Evolutionary conservation across 305 asterid genomes (phyloP).

Genomic region (Solanum hybrid): DNA sequence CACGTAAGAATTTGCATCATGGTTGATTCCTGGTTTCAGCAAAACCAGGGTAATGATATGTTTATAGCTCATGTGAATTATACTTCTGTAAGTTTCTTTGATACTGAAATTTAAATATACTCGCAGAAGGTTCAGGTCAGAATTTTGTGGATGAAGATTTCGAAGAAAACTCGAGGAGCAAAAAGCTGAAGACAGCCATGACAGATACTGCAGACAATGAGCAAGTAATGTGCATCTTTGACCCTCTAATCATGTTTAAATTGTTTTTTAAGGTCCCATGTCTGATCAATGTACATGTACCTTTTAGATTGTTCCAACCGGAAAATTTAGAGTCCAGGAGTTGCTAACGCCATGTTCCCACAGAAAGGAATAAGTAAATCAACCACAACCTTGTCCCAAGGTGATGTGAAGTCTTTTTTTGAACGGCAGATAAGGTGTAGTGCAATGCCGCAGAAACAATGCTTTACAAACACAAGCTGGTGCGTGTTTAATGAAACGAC

Average conservation of each 20-base stretch:
- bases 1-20: neutral
- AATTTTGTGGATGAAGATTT: conserved; percentile 44
- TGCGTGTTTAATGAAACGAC: neutral
- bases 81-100: neutral
- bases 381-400: neutral
- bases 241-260: neutral
- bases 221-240: conserved; percentile 25
- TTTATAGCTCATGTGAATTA: neutral
- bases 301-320: conserved; percentile 27
- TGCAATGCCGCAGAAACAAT: neutral
- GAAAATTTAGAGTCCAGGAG: conserved; percentile 3
- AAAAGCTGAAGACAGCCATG: conserved; percentile 32
- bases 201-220: conserved; percentile 23
- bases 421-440: neutral
- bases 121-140: conserved; percentile 70
- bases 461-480: neutral
- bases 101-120: neutral
- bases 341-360: neutral
- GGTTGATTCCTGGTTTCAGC: neutral
- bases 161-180: conserved; percentile 17
- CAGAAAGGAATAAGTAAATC: neutral
- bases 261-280: neutral
- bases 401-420: neutral
- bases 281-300: conserved; percentile 9
- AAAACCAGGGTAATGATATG: neutral